A percentile compares a stretch with the other conserved stretches of the same genome.
These are phyloP conservation scores for Boletus sp. DNA, from an alignment of 768 basidiomycete species.

Conservation along the genomic window DNA sequence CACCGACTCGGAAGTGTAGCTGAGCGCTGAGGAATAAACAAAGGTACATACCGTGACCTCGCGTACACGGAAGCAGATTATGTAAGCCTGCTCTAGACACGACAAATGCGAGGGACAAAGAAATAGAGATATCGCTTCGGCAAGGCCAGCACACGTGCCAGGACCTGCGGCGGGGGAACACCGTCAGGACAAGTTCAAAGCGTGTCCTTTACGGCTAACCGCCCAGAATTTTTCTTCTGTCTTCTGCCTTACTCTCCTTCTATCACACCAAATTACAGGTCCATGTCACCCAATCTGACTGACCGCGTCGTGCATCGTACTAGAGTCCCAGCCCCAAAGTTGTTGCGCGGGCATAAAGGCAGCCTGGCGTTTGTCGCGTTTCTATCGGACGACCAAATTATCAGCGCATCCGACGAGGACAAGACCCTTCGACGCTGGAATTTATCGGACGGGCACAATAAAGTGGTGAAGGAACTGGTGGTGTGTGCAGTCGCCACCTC, in stretches of 20 bases:
- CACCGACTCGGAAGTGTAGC: too few species aligned
- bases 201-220: not conserved
- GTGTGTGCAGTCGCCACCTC: conserved; percentile 7
- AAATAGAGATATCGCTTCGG: too few species aligned
- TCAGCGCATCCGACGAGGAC: conserved; percentile 22
- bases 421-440: conserved; percentile 17
- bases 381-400: conserved; percentile 9
- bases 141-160: conserved; percentile 4
- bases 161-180: not conserved
- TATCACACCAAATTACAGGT: not conserved
- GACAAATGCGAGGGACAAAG: too few species aligned
- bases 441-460: not conserved
- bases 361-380: conserved; percentile 18
- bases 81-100: too few species aligned
- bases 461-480: conserved; percentile 6
- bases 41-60: too few species aligned
- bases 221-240: not conserved
- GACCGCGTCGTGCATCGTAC: not conserved
- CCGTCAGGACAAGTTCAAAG: not conserved
- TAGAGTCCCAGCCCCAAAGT: not conserved
- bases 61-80: too few species aligned
- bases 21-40: too few species aligned
- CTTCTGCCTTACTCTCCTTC: not conserved
- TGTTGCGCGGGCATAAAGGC: conserved; percentile 15
- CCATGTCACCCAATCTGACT: conserved; percentile 5